phyloP scores from a whole-genome alignment of 495 filamentous ascomycete species.

The Tuber microsphaerosporum region DNA sequence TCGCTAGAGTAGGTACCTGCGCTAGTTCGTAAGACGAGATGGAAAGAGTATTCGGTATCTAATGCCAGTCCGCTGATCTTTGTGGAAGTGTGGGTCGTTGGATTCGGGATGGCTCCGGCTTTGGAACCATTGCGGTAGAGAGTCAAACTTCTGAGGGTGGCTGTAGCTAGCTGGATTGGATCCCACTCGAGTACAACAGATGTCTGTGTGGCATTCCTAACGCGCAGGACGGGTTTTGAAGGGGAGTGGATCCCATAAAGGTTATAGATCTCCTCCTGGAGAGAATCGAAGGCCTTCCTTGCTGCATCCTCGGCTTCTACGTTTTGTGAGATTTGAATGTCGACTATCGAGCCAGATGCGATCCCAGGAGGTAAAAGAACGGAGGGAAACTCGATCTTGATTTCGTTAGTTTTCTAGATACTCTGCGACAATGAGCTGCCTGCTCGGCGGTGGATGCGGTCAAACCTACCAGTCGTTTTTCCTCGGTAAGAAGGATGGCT shows the following conservation, averaged over 20 bases:
- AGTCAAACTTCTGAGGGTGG: slow-evolving; percentile 76
- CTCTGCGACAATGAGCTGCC: slow-evolving; percentile 19
- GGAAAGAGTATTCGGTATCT: slow-evolving; percentile 91
- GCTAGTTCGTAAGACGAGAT: slow-evolving; percentile 79
- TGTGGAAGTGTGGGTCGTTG: slow-evolving; percentile 75
- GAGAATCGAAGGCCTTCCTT: slow-evolving; percentile 63
- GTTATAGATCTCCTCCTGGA: slow-evolving; percentile 79
- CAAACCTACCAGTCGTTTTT: slow-evolving; percentile 80
- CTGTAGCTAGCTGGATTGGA: slow-evolving; percentile 83
- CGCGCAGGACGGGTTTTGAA: slow-evolving; percentile 70
- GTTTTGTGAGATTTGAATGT: slow-evolving; percentile 93
- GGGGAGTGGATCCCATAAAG: slow-evolving; percentile 79
- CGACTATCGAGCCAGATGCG: slow-evolving; percentile 89
- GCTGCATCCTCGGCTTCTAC: slow-evolving; percentile 64
- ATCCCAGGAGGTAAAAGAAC: slow-evolving; percentile 94
- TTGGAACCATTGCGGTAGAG: slow-evolving; percentile 94
- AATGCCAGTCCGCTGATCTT: slow-evolving; percentile 96
- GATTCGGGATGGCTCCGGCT: slow-evolving; percentile 84
- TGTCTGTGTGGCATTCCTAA: slow-evolving; percentile 93
- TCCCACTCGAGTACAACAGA: slow-evolving; percentile 98
- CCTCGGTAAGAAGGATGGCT: slow-evolving; percentile 89
- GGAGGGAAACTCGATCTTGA: slow-evolving; percentile 95
- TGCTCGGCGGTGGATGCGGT: background rate
- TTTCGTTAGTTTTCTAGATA: slow-evolving; percentile 20
- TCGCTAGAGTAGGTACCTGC: slow-evolving; percentile 83